Base-by-base conservation (phyloP, 1,284 basidiomycete species). In the Xerocomus cyaneibrunnescens region DNA sequence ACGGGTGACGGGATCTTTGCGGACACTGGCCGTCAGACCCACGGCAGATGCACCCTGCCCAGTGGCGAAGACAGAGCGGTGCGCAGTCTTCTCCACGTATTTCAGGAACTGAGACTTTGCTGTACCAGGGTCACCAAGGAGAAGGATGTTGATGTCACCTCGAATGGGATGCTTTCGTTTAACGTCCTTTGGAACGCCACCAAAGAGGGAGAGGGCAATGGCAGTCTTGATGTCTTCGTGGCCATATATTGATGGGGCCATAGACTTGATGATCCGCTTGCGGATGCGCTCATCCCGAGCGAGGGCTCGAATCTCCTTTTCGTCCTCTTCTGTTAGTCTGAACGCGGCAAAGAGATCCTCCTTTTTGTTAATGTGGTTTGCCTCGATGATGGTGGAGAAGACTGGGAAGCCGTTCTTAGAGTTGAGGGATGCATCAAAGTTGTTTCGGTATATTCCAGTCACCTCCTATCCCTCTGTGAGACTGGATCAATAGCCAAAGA, bases 141-240 rank as follows among this genome's bases (percentile, higher is more conserved):
- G 76, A 17, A 99, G 83, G 3, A 99, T 81, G 65, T 99, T 99
- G 71, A 99, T 99, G 68, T 99, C 96, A 16, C 96, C 96, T 70
- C 96, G 87, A 62, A 99, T 94, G 37, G 92, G 85, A 72, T 94
- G 93, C 73, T 99, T 99, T 66, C 93, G 85, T 61, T 96, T 95
- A 72, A 98, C 92, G 68, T 99, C 93, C 72, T 99, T 99, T 7
- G 90, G 68, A 1, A 98, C 87, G 50, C 96, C 97, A 17, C 94
- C 88, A 59, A 99, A 99, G 17, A 99, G 82, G 2, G 93, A 94
- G 31, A 99, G 81, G 0, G 97, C 95, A 53, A 99, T 78, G 19
- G 95, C 96, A 1, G 96, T 98, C 76, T 99, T 99, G 80, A 99
- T 98, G 69, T 98, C 91, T 65, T 98, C 94, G 69, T 99, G 97